A percentile compares a stretch with the other conserved stretches of the same genome.
phyloP scores from a whole-genome alignment of 176 grass and related monocot species.

The Metroxylon sagu region DNA sequence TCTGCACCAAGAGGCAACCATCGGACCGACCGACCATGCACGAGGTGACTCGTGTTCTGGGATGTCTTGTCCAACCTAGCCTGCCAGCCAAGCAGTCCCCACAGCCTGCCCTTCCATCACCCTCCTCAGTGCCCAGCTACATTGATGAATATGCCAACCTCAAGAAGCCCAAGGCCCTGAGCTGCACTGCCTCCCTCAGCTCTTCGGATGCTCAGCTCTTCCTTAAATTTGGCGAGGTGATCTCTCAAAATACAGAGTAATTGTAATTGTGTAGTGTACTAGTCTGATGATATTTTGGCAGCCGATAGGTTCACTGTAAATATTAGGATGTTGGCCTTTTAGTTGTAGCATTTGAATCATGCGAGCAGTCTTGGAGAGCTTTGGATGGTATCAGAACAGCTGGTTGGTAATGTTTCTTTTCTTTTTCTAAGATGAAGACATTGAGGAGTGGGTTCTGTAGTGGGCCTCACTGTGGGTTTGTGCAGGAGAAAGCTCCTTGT shows the following conservation, averaged over 20 bases:
- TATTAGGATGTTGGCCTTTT: slow-evolving; percentile 7
- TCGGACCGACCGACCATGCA: slow-evolving; percentile 87
- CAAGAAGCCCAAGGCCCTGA: slow-evolving; percentile 25
- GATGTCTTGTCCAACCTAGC: slow-evolving; percentile 38
- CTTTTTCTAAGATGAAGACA: no score
- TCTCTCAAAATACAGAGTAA: slow-evolving; percentile 64
- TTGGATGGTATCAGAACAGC: slow-evolving; percentile 12
- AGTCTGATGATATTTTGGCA: slow-evolving; percentile 12
- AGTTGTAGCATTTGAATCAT: slow-evolving; percentile 16
- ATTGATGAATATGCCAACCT: slow-evolving; percentile 60
- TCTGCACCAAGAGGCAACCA: slow-evolving; percentile 78
- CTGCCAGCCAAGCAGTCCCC: slow-evolving; percentile 27
- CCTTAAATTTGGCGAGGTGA: slow-evolving; percentile 88
- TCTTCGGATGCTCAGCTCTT: slow-evolving; percentile 76
- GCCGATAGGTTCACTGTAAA: slow-evolving; percentile 35
- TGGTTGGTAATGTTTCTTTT: not conserved
- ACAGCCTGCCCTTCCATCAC: slow-evolving; percentile 3
- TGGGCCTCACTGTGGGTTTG: slow-evolving; percentile 5
- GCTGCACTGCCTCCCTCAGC: slow-evolving; percentile 40
- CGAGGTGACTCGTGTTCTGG: slow-evolving; percentile 61
- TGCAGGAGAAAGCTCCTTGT: slow-evolving; percentile 6
- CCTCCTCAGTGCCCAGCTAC: slow-evolving; percentile 34
- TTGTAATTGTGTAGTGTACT: slow-evolving; percentile 16
- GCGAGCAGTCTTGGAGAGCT: slow-evolving; percentile 29
- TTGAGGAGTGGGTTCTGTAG: not conserved